These are phyloP conservation scores for Verruconis gallopava DNA, from an alignment of 2,329 filamentous ascomycete genomes.

Conservation along the genomic window DNA sequence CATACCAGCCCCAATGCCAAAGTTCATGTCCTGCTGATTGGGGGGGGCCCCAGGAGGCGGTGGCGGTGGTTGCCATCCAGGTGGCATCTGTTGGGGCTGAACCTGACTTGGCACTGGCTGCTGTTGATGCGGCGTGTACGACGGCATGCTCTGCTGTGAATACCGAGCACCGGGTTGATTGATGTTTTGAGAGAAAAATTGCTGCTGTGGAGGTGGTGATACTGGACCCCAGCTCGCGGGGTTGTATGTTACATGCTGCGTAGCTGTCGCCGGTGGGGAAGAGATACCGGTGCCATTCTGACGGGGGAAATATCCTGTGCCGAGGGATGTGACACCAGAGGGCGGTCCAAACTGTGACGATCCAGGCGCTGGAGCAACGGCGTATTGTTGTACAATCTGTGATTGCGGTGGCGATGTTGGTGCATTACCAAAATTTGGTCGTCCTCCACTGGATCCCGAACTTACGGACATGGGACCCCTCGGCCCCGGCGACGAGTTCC, in stretches of 20 bases:
- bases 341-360: slow-evolving; percentile 17
- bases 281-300: slow-evolving; percentile 10
- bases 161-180: not conserved
- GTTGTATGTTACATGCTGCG: slow-evolving; percentile 26
- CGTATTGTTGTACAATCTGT: slow-evolving; percentile 35
- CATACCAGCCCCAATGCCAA: slow-evolving; percentile 23
- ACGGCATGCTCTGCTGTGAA: slow-evolving; percentile 15
- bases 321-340: slow-evolving; percentile 18
- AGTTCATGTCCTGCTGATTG: slow-evolving; percentile 36
- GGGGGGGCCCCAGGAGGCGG: slow-evolving; percentile 53
- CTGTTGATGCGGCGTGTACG: slow-evolving; percentile 25
- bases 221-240: slow-evolving; percentile 33
- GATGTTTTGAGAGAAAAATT: slow-evolving; percentile 32
- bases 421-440: slow-evolving; percentile 40
- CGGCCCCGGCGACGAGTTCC: slow-evolving; percentile 17
- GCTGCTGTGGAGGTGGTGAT: slow-evolving; percentile 45
- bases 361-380: slow-evolving; percentile 11
- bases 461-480: slow-evolving; percentile 27
- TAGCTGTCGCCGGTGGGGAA: slow-evolving; percentile 7
- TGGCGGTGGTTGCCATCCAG: slow-evolving; percentile 54
- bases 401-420: slow-evolving; percentile 33
- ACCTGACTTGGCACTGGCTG: slow-evolving; percentile 24
- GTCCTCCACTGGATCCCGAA: slow-evolving; percentile 28
- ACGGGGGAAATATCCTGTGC: slow-evolving; percentile 19
- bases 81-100: slow-evolving; percentile 33